Percentiles rank a stretch among this genome's conserved stretches.
These are phyloP conservation scores for Taiozyma sp. DNA, from an alignment of 1,139 yeast species.

Conservation along the genomic window DNA sequence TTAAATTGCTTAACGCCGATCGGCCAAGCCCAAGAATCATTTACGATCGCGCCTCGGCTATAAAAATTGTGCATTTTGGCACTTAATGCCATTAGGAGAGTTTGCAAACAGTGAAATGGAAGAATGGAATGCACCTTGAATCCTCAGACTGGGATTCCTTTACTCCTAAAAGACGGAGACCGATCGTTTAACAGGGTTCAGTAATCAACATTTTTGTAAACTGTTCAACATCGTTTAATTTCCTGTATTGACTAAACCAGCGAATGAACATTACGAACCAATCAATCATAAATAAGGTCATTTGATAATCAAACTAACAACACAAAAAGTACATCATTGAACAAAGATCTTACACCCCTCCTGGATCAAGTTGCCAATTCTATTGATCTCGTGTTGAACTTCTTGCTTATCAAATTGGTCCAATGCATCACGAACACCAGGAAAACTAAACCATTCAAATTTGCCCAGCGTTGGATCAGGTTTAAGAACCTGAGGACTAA, in stretches of 20 bases:
- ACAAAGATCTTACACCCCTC: conserved; percentile 26
- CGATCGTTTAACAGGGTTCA: neutral
- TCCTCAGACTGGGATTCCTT: neutral
- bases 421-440: conserved; percentile 67
- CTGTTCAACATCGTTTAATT: neutral
- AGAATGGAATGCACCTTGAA: too few species aligned
- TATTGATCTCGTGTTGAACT: conserved; percentile 55
- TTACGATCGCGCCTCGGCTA: too few species aligned
- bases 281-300: neutral
- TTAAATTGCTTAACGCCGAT: neutral
- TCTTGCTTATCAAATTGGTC: conserved; percentile 32
- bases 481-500: conserved; percentile 65
- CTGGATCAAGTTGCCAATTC: conserved; percentile 35
- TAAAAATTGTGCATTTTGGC: too few species aligned
- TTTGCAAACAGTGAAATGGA: too few species aligned
- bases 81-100: too few species aligned
- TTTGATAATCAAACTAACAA: neutral
- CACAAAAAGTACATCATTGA: neutral
- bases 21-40: too few species aligned
- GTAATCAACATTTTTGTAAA: neutral
- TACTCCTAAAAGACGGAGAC: neutral
- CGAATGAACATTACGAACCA: too few species aligned
- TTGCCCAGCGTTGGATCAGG: conserved; percentile 36
- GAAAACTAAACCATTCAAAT: conserved; percentile 66
- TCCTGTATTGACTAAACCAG: neutral